Evolutionary conservation across 345 rosid species (phyloP).

Genomic region (Populus tremula): DNA sequence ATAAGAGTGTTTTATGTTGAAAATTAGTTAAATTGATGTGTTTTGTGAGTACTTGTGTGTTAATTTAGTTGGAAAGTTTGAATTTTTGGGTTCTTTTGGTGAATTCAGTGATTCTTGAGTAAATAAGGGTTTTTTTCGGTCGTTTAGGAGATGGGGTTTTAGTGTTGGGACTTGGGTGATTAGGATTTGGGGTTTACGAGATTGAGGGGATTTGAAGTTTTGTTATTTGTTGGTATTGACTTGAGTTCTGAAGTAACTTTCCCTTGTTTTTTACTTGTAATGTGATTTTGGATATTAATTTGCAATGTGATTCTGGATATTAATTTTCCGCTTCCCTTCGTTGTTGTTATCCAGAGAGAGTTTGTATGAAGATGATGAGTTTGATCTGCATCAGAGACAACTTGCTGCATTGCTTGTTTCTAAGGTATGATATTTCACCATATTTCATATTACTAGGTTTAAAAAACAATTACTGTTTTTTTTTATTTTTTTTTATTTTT

Average conservation of each 20-base stretch:
- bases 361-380: constrained; percentile 93
- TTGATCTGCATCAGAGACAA: constrained; percentile 84
- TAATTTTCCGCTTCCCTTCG: not conserved
- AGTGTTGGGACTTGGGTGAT: not conserved
- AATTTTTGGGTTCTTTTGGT: not conserved
- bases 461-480: not conserved
- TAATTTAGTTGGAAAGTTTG: not conserved
- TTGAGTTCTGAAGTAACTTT: not conserved
- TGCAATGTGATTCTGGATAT: not conserved
- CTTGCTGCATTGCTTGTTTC: constrained; percentile 93
- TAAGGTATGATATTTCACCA: constrained; percentile 43
- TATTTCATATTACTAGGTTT: too few relatives aligned
- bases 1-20: not conserved
- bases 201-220: not conserved
- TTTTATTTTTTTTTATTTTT: not conserved
- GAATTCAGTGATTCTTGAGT: not conserved
- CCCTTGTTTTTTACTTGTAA: not conserved
- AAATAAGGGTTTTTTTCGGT: not conserved
- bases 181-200: not conserved
- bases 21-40: not conserved
- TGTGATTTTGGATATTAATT: not conserved
- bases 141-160: not conserved
- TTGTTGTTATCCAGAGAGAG: constrained; percentile 59
- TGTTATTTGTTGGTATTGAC: not conserved
- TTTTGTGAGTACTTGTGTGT: not conserved